Conservation (phyloP, 1,139 yeast genomes). For the Diutina rugosa region DNA sequence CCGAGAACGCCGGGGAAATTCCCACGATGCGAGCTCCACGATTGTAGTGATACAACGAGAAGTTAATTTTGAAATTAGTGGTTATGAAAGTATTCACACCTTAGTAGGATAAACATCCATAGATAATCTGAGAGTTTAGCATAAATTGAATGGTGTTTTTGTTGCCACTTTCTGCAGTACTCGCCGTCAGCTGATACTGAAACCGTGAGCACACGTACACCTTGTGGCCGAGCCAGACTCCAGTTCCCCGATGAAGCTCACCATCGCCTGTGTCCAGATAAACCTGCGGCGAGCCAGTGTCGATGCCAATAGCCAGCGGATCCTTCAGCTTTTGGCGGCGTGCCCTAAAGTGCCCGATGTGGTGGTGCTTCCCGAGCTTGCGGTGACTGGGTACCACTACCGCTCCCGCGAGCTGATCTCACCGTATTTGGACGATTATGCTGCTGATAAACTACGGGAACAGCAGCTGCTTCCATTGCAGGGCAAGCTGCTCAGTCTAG, state of each 20-base stretch:
- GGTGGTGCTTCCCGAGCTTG: conserved; percentile 70
- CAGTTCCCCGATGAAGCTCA: conserved; percentile 18
- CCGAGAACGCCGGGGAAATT: not conserved
- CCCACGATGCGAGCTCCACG: not conserved
- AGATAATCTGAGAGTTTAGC: no score
- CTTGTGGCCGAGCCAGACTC: not conserved
- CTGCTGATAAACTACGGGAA: not conserved
- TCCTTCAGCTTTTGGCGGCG: conserved; percentile 24
- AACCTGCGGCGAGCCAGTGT: conserved; percentile 54
- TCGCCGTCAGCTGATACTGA: not conserved
- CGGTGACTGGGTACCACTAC: conserved; percentile 79
- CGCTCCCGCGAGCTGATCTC: conserved; percentile 33
- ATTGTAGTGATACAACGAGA: no score
- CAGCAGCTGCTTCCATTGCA: conserved; percentile 9
- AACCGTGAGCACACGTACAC: not conserved
- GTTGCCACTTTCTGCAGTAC: no score
- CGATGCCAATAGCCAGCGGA: conserved; percentile 38
- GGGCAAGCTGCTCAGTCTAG: conserved; percentile 45
- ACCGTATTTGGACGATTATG: conserved; percentile 41
- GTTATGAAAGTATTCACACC: no score
- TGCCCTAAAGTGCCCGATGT: conserved; percentile 31
- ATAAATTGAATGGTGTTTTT: no score
- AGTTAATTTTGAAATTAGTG: no score
- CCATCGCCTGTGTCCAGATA: conserved; percentile 57
- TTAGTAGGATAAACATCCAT: no score